phyloP scores from a whole-genome alignment of 768 basidiomycete genomes.

The Russula olivacea region DNA sequence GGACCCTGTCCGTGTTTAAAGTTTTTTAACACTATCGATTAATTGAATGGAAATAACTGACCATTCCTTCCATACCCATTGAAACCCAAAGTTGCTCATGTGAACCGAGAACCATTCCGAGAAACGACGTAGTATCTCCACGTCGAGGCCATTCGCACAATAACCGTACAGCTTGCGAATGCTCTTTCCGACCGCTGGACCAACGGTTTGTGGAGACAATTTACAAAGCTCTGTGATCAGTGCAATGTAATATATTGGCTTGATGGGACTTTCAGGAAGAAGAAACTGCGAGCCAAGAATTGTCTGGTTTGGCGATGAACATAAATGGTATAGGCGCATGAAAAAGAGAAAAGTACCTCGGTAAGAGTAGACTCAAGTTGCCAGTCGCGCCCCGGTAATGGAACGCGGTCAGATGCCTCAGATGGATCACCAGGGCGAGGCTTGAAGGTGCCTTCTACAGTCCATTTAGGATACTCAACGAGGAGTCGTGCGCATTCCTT shows the following conservation, averaged over 20 bases:
- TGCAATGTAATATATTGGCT: conserved; percentile 78
- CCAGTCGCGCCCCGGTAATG: conserved; percentile 60
- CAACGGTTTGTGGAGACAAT: conserved; percentile 84
- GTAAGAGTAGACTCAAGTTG: conserved; percentile 85
- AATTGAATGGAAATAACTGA: conserved; percentile 33
- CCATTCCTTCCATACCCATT: conserved; percentile 99
- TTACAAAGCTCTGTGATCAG: conserved; percentile 94
- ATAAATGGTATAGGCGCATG: background rate
- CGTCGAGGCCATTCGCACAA: conserved; percentile 82
- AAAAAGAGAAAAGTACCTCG: conserved; percentile 47
- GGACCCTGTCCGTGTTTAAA: conserved; percentile 53
- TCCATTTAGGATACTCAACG: conserved; percentile 83
- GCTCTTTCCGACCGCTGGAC: conserved; percentile 93
- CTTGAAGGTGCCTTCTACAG: conserved; percentile 77
- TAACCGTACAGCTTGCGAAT: conserved; percentile 78
- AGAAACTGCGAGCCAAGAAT: conserved; percentile 68
- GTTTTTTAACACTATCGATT: background rate
- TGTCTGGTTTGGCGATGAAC: conserved; percentile 40
- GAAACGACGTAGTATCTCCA: conserved; percentile 74
- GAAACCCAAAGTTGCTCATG: conserved; percentile 96
- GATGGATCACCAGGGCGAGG: conserved; percentile 58
- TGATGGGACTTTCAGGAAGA: conserved; percentile 71
- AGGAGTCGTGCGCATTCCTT: conserved; percentile 89
- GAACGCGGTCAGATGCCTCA: conserved; percentile 41
- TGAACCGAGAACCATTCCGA: conserved; percentile 95